Conservation (phyloP, 352 stramenopile genomes). For the Globisporangium heterothallicum region DNA sequence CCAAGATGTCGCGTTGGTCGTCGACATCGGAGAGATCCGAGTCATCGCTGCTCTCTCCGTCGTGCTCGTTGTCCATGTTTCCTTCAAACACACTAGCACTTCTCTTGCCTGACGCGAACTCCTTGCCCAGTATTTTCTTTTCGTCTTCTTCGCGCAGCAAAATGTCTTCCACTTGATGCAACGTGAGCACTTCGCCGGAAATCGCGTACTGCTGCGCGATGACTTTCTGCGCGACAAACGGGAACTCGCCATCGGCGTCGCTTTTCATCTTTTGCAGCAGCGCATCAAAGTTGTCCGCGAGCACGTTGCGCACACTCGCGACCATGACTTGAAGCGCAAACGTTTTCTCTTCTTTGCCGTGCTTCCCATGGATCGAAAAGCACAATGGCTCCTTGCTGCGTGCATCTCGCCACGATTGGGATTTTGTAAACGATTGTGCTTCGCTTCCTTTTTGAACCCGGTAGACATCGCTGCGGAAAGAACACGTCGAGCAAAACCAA, state of each 20-base stretch:
- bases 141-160: constrained; percentile 43
- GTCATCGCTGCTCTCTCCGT: constrained; percentile 18
- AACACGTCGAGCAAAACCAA: background rate
- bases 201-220: constrained; percentile 39
- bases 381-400: constrained; percentile 37
- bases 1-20: constrained; percentile 30
- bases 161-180: constrained; percentile 40
- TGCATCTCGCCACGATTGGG: constrained; percentile 40
- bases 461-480: constrained; percentile 30
- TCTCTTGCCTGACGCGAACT: constrained; percentile 1
- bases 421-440: constrained; percentile 44
- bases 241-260: constrained; percentile 46
- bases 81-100: no score
- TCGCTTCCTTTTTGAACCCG: constrained; percentile 36
- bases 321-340: constrained; percentile 47
- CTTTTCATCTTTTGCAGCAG: constrained; percentile 39
- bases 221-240: constrained; percentile 31
- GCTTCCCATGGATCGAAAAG: constrained; percentile 36
- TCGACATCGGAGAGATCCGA: constrained; percentile 21
- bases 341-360: constrained; percentile 28
- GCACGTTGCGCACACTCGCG: constrained; percentile 37
- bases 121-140: constrained; percentile 18
- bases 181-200: constrained; percentile 32
- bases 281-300: constrained; percentile 40
- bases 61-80: constrained; percentile 9